A percentile compares a stretch with the other conserved stretches of the same genome.
Evolutionary conservation across 2,329 filamentous ascomycete genomes (phyloP).

Genomic region (Pezicula radicicola): DNA sequence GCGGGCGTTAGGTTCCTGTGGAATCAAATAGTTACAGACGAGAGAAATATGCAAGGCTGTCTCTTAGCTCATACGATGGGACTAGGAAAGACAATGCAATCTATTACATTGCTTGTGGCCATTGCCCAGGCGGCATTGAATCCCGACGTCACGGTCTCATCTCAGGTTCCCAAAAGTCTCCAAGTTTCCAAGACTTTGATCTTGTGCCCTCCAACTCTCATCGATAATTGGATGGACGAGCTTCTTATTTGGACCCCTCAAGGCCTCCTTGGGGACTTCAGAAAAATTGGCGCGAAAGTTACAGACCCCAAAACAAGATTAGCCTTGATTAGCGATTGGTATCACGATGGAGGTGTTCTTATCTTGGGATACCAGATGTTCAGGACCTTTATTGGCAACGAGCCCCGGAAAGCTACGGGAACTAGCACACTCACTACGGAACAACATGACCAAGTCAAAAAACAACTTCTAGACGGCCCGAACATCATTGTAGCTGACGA

Average conservation of each 20-base stretch:
- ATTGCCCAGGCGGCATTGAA: slow-evolving; percentile 66
- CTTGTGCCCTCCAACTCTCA: slow-evolving; percentile 70
- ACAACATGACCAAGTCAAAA: slow-evolving; percentile 35
- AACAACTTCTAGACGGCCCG: slow-evolving; percentile 56
- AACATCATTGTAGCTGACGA: slow-evolving; percentile 82
- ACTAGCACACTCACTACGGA: slow-evolving; percentile 26
- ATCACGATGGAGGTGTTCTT: slow-evolving; percentile 65
- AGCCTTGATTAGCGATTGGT: slow-evolving; percentile 55
- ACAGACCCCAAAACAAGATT: slow-evolving; percentile 34
- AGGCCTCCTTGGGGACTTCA: slow-evolving; percentile 51
- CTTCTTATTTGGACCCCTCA: slow-evolving; percentile 65
- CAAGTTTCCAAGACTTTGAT: slow-evolving; percentile 64
- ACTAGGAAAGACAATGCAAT: slow-evolving; percentile 88
- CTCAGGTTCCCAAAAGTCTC: slow-evolving; percentile 67
- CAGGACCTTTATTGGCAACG: slow-evolving; percentile 37
- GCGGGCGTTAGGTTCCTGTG: slow-evolving; percentile 84
- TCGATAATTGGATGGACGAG: slow-evolving; percentile 84
- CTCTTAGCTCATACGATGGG: slow-evolving; percentile 90
- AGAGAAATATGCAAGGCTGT: slow-evolving; percentile 64
- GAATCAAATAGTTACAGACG: slow-evolving; percentile 69
- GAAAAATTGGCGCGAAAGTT: slow-evolving; percentile 47
- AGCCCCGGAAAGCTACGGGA: slow-evolving; percentile 24
- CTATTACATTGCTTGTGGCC: slow-evolving; percentile 78
- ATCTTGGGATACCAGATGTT: slow-evolving; percentile 75
- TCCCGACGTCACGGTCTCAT: slow-evolving; percentile 47